phyloP scores from a whole-genome alignment of 2,329 filamentous ascomycete genomes.

The Akanthomyces muscarius region DNA sequence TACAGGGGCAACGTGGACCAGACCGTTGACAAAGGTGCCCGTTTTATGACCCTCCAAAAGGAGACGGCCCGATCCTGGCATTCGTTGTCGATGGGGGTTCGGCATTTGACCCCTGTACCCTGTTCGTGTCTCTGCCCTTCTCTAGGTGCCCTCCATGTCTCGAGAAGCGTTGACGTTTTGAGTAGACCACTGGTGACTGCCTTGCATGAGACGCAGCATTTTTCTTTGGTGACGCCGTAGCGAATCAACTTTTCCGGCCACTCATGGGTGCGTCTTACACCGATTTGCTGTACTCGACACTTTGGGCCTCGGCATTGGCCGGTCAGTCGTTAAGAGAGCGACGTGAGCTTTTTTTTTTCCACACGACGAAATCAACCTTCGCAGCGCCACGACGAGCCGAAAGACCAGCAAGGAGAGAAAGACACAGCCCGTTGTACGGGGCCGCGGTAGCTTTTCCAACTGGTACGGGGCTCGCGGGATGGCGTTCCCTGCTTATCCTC shows the following conservation, averaged over 20 bases:
- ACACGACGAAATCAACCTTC: too few relatives aligned
- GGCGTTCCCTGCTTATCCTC: background rate
- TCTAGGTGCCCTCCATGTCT: background rate
- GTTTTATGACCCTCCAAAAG: background rate
- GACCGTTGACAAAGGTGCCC: slow-evolving; percentile 8
- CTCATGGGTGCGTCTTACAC: background rate
- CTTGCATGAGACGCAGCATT: background rate
- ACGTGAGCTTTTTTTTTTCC: background rate
- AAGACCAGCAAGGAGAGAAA: too few relatives aligned
- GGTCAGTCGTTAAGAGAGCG: too few relatives aligned
- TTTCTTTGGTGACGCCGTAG: background rate
- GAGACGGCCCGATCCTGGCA: slow-evolving; percentile 13
- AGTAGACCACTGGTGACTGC: background rate
- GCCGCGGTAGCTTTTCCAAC: background rate
- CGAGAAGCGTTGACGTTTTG: background rate
- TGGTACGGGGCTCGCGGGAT: slow-evolving; percentile 8
- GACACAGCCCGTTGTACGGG: background rate
- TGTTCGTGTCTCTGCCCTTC: background rate
- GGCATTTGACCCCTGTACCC: slow-evolving; percentile 11
- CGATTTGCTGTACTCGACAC: background rate
- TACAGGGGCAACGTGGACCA: background rate
- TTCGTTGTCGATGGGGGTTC: background rate
- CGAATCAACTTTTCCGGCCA: background rate
- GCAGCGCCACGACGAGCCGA: background rate
- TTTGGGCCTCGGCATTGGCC: background rate